Conservation (phyloP, 108 stramenopile species). For the Discostella stelligeroides region DNA sequence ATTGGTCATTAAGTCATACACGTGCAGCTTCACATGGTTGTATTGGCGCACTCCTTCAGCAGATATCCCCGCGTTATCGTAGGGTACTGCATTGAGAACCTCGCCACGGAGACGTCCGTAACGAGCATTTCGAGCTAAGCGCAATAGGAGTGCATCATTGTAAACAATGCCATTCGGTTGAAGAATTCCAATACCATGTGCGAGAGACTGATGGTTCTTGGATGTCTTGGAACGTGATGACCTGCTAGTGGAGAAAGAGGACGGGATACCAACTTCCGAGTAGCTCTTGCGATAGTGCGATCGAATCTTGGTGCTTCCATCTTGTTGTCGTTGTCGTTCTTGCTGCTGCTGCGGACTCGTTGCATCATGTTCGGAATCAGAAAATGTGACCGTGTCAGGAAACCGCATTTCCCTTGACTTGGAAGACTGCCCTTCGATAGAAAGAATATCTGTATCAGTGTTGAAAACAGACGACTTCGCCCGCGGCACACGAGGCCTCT, state of each 20-base stretch:
- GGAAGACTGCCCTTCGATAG: slow-evolving; percentile 7
- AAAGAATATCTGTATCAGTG: slow-evolving; percentile 1
- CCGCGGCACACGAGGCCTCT: neutral
- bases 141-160: slow-evolving; percentile 39
- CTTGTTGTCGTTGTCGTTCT: too few species aligned
- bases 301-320: slow-evolving; percentile 8
- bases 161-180: slow-evolving; percentile 41
- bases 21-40: slow-evolving; percentile 55
- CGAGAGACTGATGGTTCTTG: slow-evolving; percentile 6
- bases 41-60: slow-evolving; percentile 13
- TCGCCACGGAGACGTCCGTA: slow-evolving; percentile 18
- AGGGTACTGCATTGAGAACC: neutral
- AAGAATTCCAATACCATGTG: slow-evolving; percentile 43
- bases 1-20: slow-evolving; percentile 71
- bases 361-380: slow-evolving; percentile 21
- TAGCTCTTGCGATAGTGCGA: slow-evolving; percentile 21
- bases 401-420: neutral
- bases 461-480: neutral
- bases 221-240: slow-evolving; percentile 1
- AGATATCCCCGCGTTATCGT: neutral
- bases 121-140: slow-evolving; percentile 35
- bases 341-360: slow-evolving; percentile 3
- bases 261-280: slow-evolving; percentile 29
- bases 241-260: neutral
- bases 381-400: slow-evolving; percentile 29